These are phyloP conservation scores for Penicillium sp. DNA, from an alignment of 2,329 filamentous ascomycete genomes.

Conservation along the genomic window DNA sequence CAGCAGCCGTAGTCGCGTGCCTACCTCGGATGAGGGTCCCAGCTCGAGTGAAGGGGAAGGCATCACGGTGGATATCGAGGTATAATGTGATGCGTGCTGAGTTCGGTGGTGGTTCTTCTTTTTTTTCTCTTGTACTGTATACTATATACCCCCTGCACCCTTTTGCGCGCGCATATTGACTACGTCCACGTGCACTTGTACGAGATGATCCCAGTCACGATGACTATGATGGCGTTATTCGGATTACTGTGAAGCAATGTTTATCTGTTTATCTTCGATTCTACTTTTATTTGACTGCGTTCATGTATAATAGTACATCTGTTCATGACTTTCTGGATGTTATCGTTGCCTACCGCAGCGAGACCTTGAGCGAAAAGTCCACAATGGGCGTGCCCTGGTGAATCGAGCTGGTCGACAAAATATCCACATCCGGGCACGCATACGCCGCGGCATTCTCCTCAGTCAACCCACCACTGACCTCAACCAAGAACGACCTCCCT, in stretches of 20 bases:
- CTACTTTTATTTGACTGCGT: slow-evolving; percentile 9
- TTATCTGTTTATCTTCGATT: slow-evolving; percentile 10
- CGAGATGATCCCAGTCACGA: slow-evolving; percentile 21
- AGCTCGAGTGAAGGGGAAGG: slow-evolving; percentile 43
- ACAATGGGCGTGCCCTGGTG: slow-evolving; percentile 93
- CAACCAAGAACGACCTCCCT: slow-evolving; percentile 74
- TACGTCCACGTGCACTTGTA: slow-evolving; percentile 8
- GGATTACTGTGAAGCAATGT: background rate
- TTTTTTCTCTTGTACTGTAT: slow-evolving; percentile 7
- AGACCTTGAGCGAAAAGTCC: slow-evolving; percentile 94
- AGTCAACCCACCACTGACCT: slow-evolving; percentile 89
- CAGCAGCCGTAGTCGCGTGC: slow-evolving; percentile 19
- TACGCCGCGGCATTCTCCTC: slow-evolving; percentile 80
- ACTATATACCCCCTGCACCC: slow-evolving; percentile 16
- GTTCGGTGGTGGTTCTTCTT: slow-evolving; percentile 5
- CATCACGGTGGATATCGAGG: slow-evolving; percentile 42
- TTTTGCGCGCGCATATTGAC: slow-evolving; percentile 1
- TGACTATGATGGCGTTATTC: slow-evolving; percentile 20
- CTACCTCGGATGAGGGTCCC: slow-evolving; percentile 30
- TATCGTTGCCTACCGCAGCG: slow-evolving; percentile 29
- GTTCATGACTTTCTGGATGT: background rate
- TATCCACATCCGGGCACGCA: slow-evolving; percentile 77
- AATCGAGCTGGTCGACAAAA: slow-evolving; percentile 94
- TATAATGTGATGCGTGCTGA: slow-evolving; percentile 22
- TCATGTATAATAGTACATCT: slow-evolving; percentile 15